Percentiles rank a stretch among this genome's conserved stretches.
Evolutionary conservation across 495 filamentous ascomycete species (phyloP).

Genomic region (Neurospora sp.): DNA sequence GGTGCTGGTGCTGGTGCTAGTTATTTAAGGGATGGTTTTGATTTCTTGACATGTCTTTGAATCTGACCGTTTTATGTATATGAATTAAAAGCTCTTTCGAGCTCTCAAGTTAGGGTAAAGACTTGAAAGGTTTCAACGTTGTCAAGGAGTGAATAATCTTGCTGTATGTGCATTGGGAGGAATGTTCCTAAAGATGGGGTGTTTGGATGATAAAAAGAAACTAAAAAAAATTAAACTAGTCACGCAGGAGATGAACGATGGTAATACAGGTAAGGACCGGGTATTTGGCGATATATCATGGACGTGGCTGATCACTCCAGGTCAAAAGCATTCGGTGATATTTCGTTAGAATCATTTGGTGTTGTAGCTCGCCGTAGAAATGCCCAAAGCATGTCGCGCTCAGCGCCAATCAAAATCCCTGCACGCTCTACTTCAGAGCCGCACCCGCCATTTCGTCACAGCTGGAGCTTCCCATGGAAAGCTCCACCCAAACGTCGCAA

Average conservation of each 20-base stretch:
- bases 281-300: neutral
- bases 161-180: neutral
- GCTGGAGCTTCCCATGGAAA: neutral
- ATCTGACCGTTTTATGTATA: neutral
- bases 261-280: neutral
- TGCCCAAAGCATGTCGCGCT: neutral
- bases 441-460: conserved; percentile 3
- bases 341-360: neutral
- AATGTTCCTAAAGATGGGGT: neutral
- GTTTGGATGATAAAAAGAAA: neutral
- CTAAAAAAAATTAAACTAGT: neutral
- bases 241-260: neutral
- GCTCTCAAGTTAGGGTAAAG: neutral
- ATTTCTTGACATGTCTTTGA: neutral
- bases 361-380: neutral
- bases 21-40: neutral
- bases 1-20: neutral
- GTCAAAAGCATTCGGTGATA: neutral
- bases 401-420: neutral
- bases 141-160: neutral
- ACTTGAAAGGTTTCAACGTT: neutral
- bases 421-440: neutral
- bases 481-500: neutral
- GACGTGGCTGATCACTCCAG: neutral
- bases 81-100: neutral